Evolutionary conservation across 768 basidiomycete genomes (phyloP).

Genomic region (Cystoderma amianthinum): DNA sequence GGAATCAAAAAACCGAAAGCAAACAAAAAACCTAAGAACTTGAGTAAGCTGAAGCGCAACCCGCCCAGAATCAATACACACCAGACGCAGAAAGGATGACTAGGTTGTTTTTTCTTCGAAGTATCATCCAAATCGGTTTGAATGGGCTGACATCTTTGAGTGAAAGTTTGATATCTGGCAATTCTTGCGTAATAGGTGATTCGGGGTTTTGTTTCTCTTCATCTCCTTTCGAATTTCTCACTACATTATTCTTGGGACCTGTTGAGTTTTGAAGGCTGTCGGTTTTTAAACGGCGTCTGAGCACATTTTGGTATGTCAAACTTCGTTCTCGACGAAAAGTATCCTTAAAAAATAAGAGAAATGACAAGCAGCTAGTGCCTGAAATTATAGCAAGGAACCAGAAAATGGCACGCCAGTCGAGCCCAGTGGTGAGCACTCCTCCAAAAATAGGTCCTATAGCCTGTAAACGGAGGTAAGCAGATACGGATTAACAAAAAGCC

Average conservation of each 20-base stretch:
- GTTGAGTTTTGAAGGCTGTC: neutral
- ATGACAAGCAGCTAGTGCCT: slow-evolving; percentile 44
- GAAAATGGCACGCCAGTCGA: slow-evolving; percentile 77
- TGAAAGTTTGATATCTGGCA: slow-evolving; percentile 39
- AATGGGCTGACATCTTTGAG: slow-evolving; percentile 73
- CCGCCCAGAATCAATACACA: too few species aligned
- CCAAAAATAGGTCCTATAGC: slow-evolving; percentile 68
- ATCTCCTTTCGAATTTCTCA: neutral
- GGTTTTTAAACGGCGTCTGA: slow-evolving; percentile 35
- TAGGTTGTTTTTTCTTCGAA: slow-evolving; percentile 62
- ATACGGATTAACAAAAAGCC: slow-evolving; percentile 3
- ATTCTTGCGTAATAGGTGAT: slow-evolving; percentile 11
- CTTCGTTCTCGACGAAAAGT: slow-evolving; percentile 83
- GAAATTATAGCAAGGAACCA: slow-evolving; percentile 73
- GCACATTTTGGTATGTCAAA: slow-evolving; percentile 64
- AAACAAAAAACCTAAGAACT: slow-evolving; percentile 53
- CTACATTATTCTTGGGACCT: neutral
- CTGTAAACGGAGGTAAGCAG: slow-evolving; percentile 11
- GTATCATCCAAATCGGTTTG: slow-evolving; percentile 49
- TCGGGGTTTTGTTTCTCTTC: slow-evolving; percentile 6
- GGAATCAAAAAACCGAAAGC: slow-evolving; percentile 64
- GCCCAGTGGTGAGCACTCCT: slow-evolving; percentile 56
- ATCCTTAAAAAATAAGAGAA: slow-evolving; percentile 69
- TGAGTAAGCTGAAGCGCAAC: too few species aligned
- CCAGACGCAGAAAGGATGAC: slow-evolving; percentile 61